Conservation (phyloP, 805 yeast species). For the Candida maris region DNA sequence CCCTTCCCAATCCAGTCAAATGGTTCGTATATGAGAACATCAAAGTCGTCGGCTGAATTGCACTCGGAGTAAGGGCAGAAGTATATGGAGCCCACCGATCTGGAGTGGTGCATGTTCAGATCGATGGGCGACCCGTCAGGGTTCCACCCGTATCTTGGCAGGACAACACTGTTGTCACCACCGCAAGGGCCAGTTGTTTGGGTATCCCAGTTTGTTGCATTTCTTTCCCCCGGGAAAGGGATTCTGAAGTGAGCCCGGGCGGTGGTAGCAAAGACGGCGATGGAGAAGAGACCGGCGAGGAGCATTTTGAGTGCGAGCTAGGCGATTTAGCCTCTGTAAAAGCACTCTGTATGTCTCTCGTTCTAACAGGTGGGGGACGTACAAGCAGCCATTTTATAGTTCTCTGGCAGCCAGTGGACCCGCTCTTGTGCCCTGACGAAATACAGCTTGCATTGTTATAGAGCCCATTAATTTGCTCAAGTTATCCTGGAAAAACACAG, state of each 20-base stretch:
- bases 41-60: slow-evolving; percentile 21
- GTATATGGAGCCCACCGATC: slow-evolving; percentile 26
- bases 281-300: not conserved
- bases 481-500: no score
- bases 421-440: no score
- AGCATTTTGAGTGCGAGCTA: not conserved
- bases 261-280: slow-evolving; percentile 10
- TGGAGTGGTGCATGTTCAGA: slow-evolving; percentile 18
- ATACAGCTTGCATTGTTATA: no score
- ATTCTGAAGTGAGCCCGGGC: slow-evolving; percentile 28
- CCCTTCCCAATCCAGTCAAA: slow-evolving; percentile 21
- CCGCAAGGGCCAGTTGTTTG: slow-evolving; percentile 31
- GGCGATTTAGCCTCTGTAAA: no score
- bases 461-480: no score
- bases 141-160: slow-evolving; percentile 29
- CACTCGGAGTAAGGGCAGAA: slow-evolving; percentile 25
- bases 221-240: slow-evolving; percentile 33
- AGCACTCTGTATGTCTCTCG: no score
- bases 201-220: slow-evolving; percentile 28
- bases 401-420: no score
- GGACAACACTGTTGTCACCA: slow-evolving; percentile 24
- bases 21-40: slow-evolving; percentile 22
- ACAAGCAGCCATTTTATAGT: no score
- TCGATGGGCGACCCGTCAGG: slow-evolving; percentile 32
- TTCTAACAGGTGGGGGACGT: no score